Conservation (phyloP, 2,329 filamentous ascomycete genomes). For the Alternaria burnsii region DNA sequence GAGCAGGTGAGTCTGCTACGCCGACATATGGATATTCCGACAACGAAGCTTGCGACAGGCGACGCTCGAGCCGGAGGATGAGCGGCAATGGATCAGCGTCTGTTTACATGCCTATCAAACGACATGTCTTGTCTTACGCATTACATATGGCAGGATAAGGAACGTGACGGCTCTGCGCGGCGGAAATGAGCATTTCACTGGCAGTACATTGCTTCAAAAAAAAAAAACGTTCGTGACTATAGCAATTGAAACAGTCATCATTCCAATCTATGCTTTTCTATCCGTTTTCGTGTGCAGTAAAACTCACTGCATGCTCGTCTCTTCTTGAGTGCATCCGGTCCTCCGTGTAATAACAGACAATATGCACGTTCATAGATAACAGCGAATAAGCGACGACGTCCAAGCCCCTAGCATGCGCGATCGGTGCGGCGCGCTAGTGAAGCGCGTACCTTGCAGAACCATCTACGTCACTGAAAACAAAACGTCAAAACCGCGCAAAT, state of each 20-base stretch:
- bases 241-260: slow-evolving; percentile 3
- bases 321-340: not conserved
- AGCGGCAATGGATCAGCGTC: slow-evolving; percentile 1
- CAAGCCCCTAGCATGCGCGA: slow-evolving; percentile 3
- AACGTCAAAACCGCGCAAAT: slow-evolving; percentile 15
- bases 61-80: slow-evolving; percentile 1
- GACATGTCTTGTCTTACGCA: not conserved
- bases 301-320: not conserved
- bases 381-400: slow-evolving; percentile 5
- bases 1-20: slow-evolving; percentile 2
- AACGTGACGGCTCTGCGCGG: not conserved
- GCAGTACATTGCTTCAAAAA: slow-evolving; percentile 2
- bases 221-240: not conserved
- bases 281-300: not conserved
- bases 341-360: not conserved
- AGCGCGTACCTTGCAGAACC: slow-evolving; percentile 9
- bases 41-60: slow-evolving; percentile 1
- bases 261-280: not conserved
- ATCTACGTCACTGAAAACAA: slow-evolving; percentile 15
- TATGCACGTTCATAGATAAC: not conserved
- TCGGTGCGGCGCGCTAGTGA: slow-evolving; percentile 8
- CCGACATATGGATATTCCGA: not conserved
- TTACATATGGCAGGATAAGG: slow-evolving; percentile 3
- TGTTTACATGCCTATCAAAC: not conserved
- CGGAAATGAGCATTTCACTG: slow-evolving; percentile 1